Conservation (phyloP, 345 rosid species). For the Euphorbia pulcherrima region DNA sequence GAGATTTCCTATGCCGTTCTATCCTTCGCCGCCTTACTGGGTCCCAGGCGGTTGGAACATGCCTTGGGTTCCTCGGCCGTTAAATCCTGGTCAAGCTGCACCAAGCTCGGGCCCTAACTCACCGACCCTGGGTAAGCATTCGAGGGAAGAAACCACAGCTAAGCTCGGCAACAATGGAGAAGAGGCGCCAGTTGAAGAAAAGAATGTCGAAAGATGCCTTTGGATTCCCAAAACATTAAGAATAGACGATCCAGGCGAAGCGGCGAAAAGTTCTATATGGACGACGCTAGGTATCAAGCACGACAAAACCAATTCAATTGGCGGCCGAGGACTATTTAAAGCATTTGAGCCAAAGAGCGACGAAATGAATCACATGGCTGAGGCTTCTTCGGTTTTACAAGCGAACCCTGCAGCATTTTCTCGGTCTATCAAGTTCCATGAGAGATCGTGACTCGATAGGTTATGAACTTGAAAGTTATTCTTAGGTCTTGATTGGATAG, state of each 20-base stretch:
- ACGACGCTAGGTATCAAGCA: constrained; percentile 72
- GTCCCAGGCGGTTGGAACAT: constrained; percentile 65
- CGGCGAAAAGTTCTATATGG: constrained; percentile 93
- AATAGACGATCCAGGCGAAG: constrained; percentile 77
- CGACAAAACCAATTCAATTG: constrained; percentile 44
- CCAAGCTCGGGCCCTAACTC: constrained; percentile 56
- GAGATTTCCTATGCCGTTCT: constrained; percentile 53
- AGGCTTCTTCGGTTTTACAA: constrained; percentile 51
- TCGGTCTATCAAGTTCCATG: constrained; percentile 71
- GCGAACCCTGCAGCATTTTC: constrained; percentile 90
- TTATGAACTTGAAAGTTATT: constrained; percentile 10
- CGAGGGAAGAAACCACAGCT: constrained; percentile 52
- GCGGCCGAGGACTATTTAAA: constrained; percentile 50
- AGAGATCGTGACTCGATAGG: constrained; percentile 39
- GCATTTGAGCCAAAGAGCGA: constrained; percentile 51
- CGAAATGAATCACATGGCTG: constrained; percentile 32
- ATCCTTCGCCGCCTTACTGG: constrained; percentile 67
- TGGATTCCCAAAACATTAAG: constrained; percentile 91
- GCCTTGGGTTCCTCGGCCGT: constrained; percentile 70
- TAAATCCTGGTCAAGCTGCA: constrained; percentile 31
- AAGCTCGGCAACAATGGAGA: constrained; percentile 33
- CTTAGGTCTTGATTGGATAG: constrained; percentile 11
- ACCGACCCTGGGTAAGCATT: constrained; percentile 90
- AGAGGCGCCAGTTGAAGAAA: constrained; percentile 37
- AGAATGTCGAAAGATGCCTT: constrained; percentile 49